Percentiles rank a stretch among this genome's conserved stretches.
These are phyloP conservation scores for Erigeron canadensis DNA, from an alignment of 129 eudicot species.

Conservation along the genomic window DNA sequence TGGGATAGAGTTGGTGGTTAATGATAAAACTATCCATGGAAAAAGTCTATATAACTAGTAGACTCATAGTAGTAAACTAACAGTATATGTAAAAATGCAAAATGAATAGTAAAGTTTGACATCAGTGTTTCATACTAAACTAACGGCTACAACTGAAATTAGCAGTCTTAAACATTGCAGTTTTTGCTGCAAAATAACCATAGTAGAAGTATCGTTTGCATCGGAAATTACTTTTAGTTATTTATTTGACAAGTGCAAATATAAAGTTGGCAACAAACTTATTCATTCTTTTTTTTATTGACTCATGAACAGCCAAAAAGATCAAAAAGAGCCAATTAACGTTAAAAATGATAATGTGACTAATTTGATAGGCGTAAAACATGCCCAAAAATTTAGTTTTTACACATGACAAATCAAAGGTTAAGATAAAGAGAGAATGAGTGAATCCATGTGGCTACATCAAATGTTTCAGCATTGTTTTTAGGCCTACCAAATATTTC, in stretches of 20 bases:
- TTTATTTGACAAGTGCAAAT: no score
- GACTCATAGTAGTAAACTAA: not conserved
- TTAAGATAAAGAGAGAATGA: no score
- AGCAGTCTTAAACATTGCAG: no score
- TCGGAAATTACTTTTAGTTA: no score
- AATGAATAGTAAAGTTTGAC: not conserved
- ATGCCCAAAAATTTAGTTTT: no score
- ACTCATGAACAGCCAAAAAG: not conserved
- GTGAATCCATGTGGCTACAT: no score
- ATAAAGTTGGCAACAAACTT: no score
- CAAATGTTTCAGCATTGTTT: no score
- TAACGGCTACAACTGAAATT: not conserved
- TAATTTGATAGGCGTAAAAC: not conserved
- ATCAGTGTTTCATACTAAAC: not conserved
- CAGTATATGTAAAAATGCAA: not conserved
- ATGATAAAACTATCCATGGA: conserved; percentile 5
- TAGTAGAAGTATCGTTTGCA: not conserved
- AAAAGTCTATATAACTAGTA: not conserved
- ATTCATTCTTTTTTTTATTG: not conserved
- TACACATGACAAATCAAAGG: no score
- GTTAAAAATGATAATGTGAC: not conserved
- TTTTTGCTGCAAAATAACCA: not conserved
- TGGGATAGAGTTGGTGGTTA: conserved; percentile 21
- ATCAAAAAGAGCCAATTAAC: not conserved
- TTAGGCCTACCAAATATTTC: no score